These are phyloP conservation scores for Mikania micrantha DNA, from an alignment of 129 eudicot genomes.

Conservation along the genomic window DNA sequence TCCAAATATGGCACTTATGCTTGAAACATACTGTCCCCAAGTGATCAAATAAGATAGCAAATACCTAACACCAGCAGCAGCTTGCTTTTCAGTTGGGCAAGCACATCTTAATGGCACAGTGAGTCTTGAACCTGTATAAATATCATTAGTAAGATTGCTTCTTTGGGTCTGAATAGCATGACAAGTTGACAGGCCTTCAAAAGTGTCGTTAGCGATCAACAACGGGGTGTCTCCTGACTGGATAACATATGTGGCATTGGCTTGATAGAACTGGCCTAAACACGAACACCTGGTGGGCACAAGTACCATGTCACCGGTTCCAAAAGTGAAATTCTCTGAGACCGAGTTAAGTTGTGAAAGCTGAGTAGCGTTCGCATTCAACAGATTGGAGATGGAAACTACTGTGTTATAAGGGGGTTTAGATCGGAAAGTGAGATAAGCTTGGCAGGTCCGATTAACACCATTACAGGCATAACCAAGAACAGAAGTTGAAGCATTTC, in stretches of 20 bases:
- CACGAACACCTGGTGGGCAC: conserved; percentile 86
- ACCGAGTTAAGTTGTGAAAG: conserved; percentile 63
- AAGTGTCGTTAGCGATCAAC: conserved; percentile 50
- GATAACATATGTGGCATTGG: conserved; percentile 42
- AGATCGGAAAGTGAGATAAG: conserved; percentile 68
- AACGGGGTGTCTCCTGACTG: conserved; percentile 20
- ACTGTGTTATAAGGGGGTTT: conserved; percentile 53
- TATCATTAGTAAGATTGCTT: conserved; percentile 13
- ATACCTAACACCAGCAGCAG: conserved; percentile 41
- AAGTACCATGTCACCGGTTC: conserved; percentile 45
- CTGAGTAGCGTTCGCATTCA: conserved; percentile 40
- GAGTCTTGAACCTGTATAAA: conserved; percentile 35
- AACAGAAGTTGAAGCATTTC: conserved; percentile 44
- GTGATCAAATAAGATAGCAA: conserved; percentile 49
- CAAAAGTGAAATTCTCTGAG: conserved; percentile 21
- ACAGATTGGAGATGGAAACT: conserved; percentile 57
- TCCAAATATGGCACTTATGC: conserved; percentile 44
- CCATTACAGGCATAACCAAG: conserved; percentile 82
- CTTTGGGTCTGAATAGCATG: conserved; percentile 51
- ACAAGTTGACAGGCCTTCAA: conserved; percentile 72
- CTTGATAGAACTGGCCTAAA: conserved; percentile 69
- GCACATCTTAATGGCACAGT: conserved; percentile 79
- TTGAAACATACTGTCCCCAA: conserved; percentile 31
- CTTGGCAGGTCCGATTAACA: conserved; percentile 34
- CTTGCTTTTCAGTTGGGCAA: conserved; percentile 69